Percentiles rank a stretch among this genome's conserved stretches.
Evolutionary conservation across 768 basidiomycete genomes (phyloP).

Genomic region (Suillus placidus): DNA sequence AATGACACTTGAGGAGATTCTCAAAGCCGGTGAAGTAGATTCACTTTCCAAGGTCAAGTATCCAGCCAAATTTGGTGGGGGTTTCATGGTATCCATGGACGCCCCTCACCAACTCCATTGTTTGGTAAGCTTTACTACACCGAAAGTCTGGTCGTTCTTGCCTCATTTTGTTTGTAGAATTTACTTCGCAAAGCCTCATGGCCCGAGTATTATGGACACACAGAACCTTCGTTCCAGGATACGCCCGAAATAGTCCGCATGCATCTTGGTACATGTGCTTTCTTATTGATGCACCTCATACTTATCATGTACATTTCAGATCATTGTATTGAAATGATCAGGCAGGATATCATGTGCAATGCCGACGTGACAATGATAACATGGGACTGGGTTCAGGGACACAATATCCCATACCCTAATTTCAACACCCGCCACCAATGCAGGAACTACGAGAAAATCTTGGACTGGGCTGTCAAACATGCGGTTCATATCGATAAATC

Average conservation of each 20-base stretch:
- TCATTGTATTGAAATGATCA: slow-evolving; percentile 14
- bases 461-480: slow-evolving; percentile 1
- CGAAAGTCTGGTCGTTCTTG: background rate
- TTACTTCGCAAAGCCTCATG: slow-evolving; percentile 17
- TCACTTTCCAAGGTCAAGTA: slow-evolving; percentile 11
- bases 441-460: slow-evolving; percentile 6
- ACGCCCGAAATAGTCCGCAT: background rate
- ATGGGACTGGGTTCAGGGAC: slow-evolving; percentile 14
- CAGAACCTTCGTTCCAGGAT: slow-evolving; percentile 10
- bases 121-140: slow-evolving; percentile 2
- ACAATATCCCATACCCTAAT: background rate
- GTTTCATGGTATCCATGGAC: slow-evolving; percentile 15
- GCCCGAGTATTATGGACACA: slow-evolving; percentile 8
- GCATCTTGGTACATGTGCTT: slow-evolving; percentile 12
- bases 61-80: slow-evolving; percentile 14
- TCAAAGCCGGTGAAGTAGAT: slow-evolving; percentile 11
- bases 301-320: background rate
- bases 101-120: slow-evolving; percentile 16
- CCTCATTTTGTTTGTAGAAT: slow-evolving; percentile 4
- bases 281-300: background rate
- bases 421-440: slow-evolving; percentile 1
- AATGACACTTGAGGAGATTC: slow-evolving; percentile 8
- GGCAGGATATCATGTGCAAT: slow-evolving; percentile 18
- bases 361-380: slow-evolving; percentile 14
- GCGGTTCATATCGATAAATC: slow-evolving; percentile 5